Base-by-base conservation (phyloP, 169 alveolate species). In the Miamiensis avidus region DNA sequence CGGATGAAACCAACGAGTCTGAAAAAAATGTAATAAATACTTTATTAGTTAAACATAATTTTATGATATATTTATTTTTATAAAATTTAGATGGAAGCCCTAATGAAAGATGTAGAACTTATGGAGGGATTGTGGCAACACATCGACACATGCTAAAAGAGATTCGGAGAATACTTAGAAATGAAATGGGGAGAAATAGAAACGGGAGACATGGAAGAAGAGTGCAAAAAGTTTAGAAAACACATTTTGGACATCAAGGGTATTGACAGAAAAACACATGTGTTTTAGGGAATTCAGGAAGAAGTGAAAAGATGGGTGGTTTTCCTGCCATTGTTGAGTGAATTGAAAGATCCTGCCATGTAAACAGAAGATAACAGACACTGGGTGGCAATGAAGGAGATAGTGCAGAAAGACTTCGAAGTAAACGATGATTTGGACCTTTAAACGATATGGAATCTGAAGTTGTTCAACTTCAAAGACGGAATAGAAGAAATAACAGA, bases 401-500 rank as follows among this genome's bases (percentile, higher is more conserved):
- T 84, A 75, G 95, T 89, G 33, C 82, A 83, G 74, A 93, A 91
- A 81, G 98, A 94, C 82, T 96, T 91, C 88, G 93, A 74, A 27
- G 95, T 93, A 34, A 95, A 91, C 31, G 95, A 89, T 76, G 93
- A 91, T 84, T 94, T 95, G 82, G 93, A 92, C 87, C 91, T 98
- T 76, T 95, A 96, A 89, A 97, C 94, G 78, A 95, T 98, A 89
- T 97, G 95, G 94, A 96, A 95, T 83, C 88, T 98, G 90, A 95
- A 97, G 92, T 95, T 98, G 72, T 95, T 95, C 91, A 95, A 96
- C 76, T 93, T 88, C 85, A 94, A 96, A 25, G 99, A 97, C 78
- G 95, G 95, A 81, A 98, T 98, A 82, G 99, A 98, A 95, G 99
- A 98, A 89, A 97, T 97, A 72, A 96, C 98, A 31, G 99, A 98